A percentile compares a stretch with the other conserved stretches of the same genome.
Evolutionary conservation across 768 basidiomycete species (phyloP).

Genomic region (Psilocybe cyanescens): DNA sequence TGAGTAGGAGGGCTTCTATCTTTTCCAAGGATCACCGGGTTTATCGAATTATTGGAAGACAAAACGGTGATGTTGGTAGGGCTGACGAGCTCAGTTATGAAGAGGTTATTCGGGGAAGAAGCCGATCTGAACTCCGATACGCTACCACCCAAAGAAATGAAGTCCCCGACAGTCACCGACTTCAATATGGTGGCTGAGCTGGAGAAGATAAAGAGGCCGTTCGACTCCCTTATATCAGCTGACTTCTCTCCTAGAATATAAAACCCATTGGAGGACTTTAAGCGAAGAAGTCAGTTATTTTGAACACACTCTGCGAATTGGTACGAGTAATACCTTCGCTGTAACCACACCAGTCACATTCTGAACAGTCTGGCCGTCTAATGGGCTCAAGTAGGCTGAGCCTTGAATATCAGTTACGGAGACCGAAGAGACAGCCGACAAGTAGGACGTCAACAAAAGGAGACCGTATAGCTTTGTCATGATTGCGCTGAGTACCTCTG

Average conservation of each 20-base stretch:
- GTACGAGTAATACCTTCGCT: slow-evolving; percentile 44
- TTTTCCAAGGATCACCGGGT: slow-evolving; percentile 53
- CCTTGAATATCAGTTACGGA: slow-evolving; percentile 60
- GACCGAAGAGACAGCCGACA: slow-evolving; percentile 32
- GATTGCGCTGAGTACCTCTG: slow-evolving; percentile 10
- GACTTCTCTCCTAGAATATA: slow-evolving; percentile 49
- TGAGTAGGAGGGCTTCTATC: slow-evolving; percentile 58
- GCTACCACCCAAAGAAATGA: slow-evolving; percentile 44
- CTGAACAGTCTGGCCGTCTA: slow-evolving; percentile 44
- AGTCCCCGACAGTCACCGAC: slow-evolving; percentile 50
- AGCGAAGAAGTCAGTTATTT: not conserved
- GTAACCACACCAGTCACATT: slow-evolving; percentile 55
- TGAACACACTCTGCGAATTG: not conserved
- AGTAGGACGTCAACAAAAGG: slow-evolving; percentile 30
- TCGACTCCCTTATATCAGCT: slow-evolving; percentile 50
- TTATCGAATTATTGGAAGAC: slow-evolving; percentile 49
- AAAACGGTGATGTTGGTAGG: slow-evolving; percentile 47
- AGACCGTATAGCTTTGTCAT: slow-evolving; percentile 37
- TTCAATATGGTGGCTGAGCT: slow-evolving; percentile 37
- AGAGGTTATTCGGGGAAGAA: slow-evolving; percentile 47
- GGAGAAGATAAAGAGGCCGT: slow-evolving; percentile 55
- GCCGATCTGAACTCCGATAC: slow-evolving; percentile 56
- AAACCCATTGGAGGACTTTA: slow-evolving; percentile 48
- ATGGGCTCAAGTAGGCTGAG: slow-evolving; percentile 47
- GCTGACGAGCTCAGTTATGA: slow-evolving; percentile 50